Evolutionary conservation across 169 alveolate genomes (phyloP).

Genomic region (Eimeria necatrix): DNA sequence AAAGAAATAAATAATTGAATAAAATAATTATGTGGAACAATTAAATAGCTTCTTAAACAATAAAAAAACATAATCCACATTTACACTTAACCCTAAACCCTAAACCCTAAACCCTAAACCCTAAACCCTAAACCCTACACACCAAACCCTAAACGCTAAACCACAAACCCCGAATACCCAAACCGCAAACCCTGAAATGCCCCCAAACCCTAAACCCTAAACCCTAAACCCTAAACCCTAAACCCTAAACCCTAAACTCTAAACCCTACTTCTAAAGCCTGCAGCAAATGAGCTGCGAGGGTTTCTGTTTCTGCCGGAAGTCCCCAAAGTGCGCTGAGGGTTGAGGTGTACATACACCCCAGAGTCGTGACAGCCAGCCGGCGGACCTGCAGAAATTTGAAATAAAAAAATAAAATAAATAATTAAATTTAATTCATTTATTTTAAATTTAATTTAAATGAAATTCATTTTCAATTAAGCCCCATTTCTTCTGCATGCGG

Average conservation of each 20-base stretch:
- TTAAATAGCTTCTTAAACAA: too few relatives aligned
- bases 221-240: background rate
- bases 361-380: background rate
- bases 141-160: background rate
- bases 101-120: constrained; percentile 37
- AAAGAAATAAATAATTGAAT: too few relatives aligned
- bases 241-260: constrained; percentile 31
- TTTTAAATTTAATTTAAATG: too few relatives aligned
- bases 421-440: too few relatives aligned
- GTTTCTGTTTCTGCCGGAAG: background rate
- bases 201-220: background rate
- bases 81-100: constrained; percentile 1
- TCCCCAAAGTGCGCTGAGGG: background rate
- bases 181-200: background rate
- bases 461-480: too few relatives aligned
- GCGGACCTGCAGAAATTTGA: background rate
- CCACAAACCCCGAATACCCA: background rate
- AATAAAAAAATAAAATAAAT: too few relatives aligned
- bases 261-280: background rate
- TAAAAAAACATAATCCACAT: too few relatives aligned
- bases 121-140: background rate
- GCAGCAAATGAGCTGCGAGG: background rate
- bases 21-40: too few relatives aligned
- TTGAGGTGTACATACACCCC: constrained; percentile 17
- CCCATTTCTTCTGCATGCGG: too few relatives aligned